Percentiles rank a stretch among this genome's conserved stretches.
Evolutionary conservation across 345 rosid species (phyloP).

Genomic region (Rubroshorea leprosula): DNA sequence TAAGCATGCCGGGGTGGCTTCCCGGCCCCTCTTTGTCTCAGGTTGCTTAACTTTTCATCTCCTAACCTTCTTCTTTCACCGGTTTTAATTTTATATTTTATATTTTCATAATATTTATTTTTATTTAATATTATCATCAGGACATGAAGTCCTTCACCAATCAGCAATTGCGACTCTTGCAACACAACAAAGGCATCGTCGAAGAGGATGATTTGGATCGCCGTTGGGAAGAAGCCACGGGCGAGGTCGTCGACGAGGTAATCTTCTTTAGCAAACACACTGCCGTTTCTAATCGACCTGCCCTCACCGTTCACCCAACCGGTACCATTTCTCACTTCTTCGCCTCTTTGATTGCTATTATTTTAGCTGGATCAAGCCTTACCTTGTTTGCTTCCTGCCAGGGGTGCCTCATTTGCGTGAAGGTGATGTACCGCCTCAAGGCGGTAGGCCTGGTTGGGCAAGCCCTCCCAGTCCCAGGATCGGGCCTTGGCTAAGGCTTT

Average conservation of each 20-base stretch:
- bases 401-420: constrained; percentile 84
- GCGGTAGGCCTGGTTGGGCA: constrained; percentile 93
- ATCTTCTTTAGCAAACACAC: constrained; percentile 90
- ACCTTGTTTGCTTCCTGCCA: constrained; percentile 4
- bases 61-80: background rate
- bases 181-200: constrained; percentile 56
- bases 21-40: constrained; percentile 39
- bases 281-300: constrained; percentile 88
- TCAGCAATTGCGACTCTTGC: constrained; percentile 54
- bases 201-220: constrained; percentile 71
- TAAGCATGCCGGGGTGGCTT: constrained; percentile 67
- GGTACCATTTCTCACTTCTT: constrained; percentile 30
- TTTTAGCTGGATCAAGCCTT: constrained; percentile 5
- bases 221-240: constrained; percentile 82
- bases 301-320: constrained; percentile 82
- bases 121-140: constrained; percentile 19
- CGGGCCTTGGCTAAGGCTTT: constrained; percentile 82
- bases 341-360: no score
- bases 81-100: background rate
- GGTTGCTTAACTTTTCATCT: constrained; percentile 22
- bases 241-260: constrained; percentile 73
- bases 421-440: constrained; percentile 78
- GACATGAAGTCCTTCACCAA: constrained; percentile 52
- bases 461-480: constrained; percentile 79
- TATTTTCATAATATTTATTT: background rate